Conservation (phyloP, 2,329 filamentous ascomycete species). For the Pseudonectria buxi region DNA sequence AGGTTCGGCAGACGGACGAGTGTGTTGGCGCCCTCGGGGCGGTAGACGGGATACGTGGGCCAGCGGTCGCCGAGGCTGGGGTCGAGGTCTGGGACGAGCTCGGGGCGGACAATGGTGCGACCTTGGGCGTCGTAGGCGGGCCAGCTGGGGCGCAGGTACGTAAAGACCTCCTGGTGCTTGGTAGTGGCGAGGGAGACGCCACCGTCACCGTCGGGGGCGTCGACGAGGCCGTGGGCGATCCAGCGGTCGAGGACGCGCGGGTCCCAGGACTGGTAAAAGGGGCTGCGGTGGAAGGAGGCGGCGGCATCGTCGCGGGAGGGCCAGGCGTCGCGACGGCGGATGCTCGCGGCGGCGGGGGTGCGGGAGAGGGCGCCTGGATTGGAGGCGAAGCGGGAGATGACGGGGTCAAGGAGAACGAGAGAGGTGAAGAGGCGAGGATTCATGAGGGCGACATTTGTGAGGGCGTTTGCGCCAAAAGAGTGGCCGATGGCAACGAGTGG, state of each 20-base stretch:
- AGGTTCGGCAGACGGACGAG: slow-evolving; percentile 52
- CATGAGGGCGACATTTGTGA: slow-evolving; percentile 65
- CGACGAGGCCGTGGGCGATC: slow-evolving; percentile 65
- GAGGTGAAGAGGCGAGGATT: slow-evolving; percentile 75
- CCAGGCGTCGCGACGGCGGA: slow-evolving; percentile 73
- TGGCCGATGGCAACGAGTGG: slow-evolving; percentile 83
- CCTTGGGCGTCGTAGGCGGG: slow-evolving; percentile 34
- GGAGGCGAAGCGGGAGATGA: slow-evolving; percentile 51
- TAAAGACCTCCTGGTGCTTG: slow-evolving; percentile 75
- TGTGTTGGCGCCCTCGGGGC: slow-evolving; percentile 53
- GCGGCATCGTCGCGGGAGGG: slow-evolving; percentile 65
- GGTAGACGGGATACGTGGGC: slow-evolving; percentile 54
- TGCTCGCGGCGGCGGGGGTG: slow-evolving; percentile 53
- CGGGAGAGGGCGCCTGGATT: slow-evolving; percentile 28
- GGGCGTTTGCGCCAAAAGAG: slow-evolving; percentile 74
- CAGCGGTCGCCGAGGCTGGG: slow-evolving; percentile 29
- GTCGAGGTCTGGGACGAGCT: slow-evolving; percentile 40
- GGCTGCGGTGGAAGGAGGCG: slow-evolving; percentile 54
- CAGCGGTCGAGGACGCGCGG: slow-evolving; percentile 60
- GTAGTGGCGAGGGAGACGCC: slow-evolving; percentile 71
- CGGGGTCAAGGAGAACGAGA: slow-evolving; percentile 77
- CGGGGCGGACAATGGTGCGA: slow-evolving; percentile 31
- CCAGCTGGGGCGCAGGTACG: slow-evolving; percentile 60
- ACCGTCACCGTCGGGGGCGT: slow-evolving; percentile 36
- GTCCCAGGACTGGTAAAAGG: slow-evolving; percentile 80